Evolutionary conservation across 108 stramenopile genomes (phyloP), one percentile per base, ranked within the genome.

Genomic region (Fragilaria crotonensis): DNA sequence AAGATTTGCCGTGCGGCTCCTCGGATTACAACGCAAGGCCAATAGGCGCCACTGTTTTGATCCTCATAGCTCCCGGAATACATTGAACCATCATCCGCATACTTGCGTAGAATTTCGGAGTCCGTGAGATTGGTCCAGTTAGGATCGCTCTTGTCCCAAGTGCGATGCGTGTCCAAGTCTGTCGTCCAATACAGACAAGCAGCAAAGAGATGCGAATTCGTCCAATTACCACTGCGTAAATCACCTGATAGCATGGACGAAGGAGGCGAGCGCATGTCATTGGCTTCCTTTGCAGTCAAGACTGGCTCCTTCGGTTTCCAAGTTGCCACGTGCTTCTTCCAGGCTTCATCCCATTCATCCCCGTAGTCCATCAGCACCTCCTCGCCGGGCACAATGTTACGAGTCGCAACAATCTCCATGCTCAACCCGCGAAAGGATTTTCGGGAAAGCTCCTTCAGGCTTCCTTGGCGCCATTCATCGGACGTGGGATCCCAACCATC

Each of bases 281-380:
- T 63, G 27, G 52, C 62, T 23, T 52, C 53, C 3, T 54, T 31
- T 4, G 32, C 53, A 2, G 60, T 28, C 2, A 33, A 14, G 11
- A 41, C 14, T 41, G 7, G 36, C 36, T 7, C 20, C 1, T 18
- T 18, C 26, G 30, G 47, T 50, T 77, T 54, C 59, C 66, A 78
- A 25, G 69, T 20, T 25, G 48, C 32, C 3, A 63, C 56, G 45
- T 83, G 77, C 30, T 69, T 70, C 29, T 70, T 62, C 90, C 90
- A 92, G 11, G 90, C 84, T 25, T 64, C 74, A 45, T 70, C 60
- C 90, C 90, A 92, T 48, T 77, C 76, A 3, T 59, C 47, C 5
- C 90, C 90, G 50, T 92, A 92, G 56, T 92, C 87, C 49, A 92
- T 72, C 44, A 82, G 78, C 14, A 87, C 75, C 46, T 76, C 75